phyloP scores from a whole-genome alignment of 2,329 filamentous ascomycete species.

The Colletotrichum horii region DNA sequence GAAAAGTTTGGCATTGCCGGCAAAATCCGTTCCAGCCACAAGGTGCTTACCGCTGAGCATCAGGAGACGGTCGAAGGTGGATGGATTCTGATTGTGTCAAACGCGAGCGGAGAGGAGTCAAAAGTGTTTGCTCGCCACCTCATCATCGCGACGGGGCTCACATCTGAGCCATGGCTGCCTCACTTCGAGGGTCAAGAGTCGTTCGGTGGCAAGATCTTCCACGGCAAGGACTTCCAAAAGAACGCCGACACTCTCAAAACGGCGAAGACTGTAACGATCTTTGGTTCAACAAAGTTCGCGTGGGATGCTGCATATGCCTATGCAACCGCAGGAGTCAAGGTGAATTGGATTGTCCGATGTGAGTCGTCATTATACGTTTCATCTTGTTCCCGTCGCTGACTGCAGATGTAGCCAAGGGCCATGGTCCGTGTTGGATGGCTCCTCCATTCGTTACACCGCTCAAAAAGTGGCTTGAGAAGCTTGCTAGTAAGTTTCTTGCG shows the following conservation, averaged over 20 bases:
- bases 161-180: slow-evolving; percentile 54
- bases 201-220: slow-evolving; percentile 54
- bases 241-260: slow-evolving; percentile 43
- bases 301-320: slow-evolving; percentile 70
- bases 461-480: slow-evolving; percentile 70
- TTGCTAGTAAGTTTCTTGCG: slow-evolving; percentile 51
- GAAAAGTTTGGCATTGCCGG: slow-evolving; percentile 44
- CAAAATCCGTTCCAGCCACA: slow-evolving; percentile 43
- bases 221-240: slow-evolving; percentile 50
- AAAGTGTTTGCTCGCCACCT: slow-evolving; percentile 48
- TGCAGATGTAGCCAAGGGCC: slow-evolving; percentile 43
- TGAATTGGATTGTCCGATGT: slow-evolving; percentile 66
- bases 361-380: slow-evolving; percentile 1
- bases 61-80: slow-evolving; percentile 34
- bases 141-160: slow-evolving; percentile 62
- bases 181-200: slow-evolving; percentile 48
- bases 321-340: slow-evolving; percentile 57
- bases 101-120: background rate
- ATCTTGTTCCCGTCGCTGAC: background rate
- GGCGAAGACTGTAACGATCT: slow-evolving; percentile 54
- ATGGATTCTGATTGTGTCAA: slow-evolving; percentile 44
- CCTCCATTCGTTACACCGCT: slow-evolving; percentile 69
- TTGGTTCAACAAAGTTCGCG: slow-evolving; percentile 70
- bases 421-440: slow-evolving; percentile 64
- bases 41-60: slow-evolving; percentile 49